Conservation (phyloP, 805 yeast species). For the Danielia reshetovae region DNA sequence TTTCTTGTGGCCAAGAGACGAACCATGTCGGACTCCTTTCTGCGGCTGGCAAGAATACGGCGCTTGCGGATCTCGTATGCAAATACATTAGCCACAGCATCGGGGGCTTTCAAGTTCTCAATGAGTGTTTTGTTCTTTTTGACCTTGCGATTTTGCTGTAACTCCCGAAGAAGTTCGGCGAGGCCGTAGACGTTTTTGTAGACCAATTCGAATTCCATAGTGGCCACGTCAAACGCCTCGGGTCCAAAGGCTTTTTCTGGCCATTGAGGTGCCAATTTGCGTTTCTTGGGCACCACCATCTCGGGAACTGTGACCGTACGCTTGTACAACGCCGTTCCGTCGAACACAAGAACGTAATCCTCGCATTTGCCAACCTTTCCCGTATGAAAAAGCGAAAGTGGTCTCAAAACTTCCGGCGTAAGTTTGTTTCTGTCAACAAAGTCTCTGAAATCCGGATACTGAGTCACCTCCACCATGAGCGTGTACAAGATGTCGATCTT, state of each 20-base stretch:
- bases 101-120: conserved; percentile 13
- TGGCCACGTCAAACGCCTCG: conserved; percentile 28
- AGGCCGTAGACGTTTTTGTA: conserved; percentile 30
- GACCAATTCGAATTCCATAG: conserved; percentile 27
- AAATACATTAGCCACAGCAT: conserved; percentile 21
- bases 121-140: conserved; percentile 23
- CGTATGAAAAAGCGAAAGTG: conserved; percentile 13
- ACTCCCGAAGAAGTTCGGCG: conserved; percentile 17
- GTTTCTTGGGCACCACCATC: conserved; percentile 31
- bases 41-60: conserved; percentile 49
- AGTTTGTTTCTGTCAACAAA: conserved; percentile 40
- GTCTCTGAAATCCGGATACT: conserved; percentile 42
- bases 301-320: conserved; percentile 23
- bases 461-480: conserved; percentile 41
- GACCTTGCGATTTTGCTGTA: conserved; percentile 27
- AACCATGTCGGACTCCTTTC: conserved; percentile 61
- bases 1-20: conserved; percentile 64
- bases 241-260: conserved; percentile 27
- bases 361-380: conserved; percentile 14
- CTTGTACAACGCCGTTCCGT: conserved; percentile 51
- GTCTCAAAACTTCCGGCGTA: conserved; percentile 22
- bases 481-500: conserved; percentile 47
- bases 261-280: conserved; percentile 29
- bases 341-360: conserved; percentile 40
- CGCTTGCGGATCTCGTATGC: conserved; percentile 50